Percentiles rank a stretch among this genome's conserved stretches.
phyloP scores from a whole-genome alignment of 306 rosid genomes.

The Lotus japonicus region DNA sequence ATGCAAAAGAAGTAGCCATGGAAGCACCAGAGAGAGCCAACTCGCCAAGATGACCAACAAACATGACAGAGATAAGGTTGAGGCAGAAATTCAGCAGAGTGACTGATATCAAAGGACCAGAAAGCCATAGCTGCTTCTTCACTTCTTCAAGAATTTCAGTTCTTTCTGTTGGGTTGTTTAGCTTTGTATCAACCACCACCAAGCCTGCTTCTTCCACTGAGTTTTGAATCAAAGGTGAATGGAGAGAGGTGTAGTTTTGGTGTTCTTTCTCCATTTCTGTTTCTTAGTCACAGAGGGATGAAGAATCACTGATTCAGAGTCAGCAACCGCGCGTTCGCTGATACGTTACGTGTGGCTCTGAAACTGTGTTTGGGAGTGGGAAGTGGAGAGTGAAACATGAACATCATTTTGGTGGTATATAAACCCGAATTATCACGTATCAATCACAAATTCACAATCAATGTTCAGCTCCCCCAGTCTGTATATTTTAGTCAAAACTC shows the following conservation, averaged over 20 bases:
- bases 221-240: constrained; percentile 27
- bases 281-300: not conserved
- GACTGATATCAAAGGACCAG: constrained; percentile 60
- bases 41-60: constrained; percentile 71
- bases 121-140: constrained; percentile 63
- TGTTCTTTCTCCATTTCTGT: constrained; percentile 27
- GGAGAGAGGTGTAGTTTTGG: not conserved
- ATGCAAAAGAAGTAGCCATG: constrained; percentile 65
- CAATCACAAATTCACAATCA: no score
- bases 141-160: constrained; percentile 39
- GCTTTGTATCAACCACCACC: not conserved
- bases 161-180: not conserved
- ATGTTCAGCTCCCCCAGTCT: no score
- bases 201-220: not conserved
- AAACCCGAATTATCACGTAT: no score
- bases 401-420: no score
- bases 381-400: no score
- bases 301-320: no score
- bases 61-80: constrained; percentile 57
- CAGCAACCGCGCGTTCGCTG: no score
- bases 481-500: no score
- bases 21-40: constrained; percentile 64
- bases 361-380: no score
- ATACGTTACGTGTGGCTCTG: no score
- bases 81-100: constrained; percentile 34